Evolutionary conservation across 768 basidiomycete species (phyloP).

Genomic region (Paxillus involutus): DNA sequence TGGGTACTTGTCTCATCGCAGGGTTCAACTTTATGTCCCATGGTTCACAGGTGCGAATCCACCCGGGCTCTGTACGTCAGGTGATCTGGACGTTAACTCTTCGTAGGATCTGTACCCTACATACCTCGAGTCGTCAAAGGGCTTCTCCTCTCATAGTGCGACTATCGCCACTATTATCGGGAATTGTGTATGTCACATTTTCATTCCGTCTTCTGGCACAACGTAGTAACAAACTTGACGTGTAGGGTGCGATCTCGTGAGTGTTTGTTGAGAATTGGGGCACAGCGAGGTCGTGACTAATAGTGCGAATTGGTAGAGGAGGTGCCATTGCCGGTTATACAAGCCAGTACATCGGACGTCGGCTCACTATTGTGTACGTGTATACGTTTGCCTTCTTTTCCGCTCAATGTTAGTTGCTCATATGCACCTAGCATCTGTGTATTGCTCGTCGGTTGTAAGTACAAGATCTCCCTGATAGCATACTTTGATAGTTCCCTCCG

Average conservation of each 20-base stretch:
- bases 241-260: constrained; percentile 45
- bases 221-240: not conserved
- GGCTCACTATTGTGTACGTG: constrained; percentile 68
- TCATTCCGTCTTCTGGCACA: not conserved
- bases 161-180: constrained; percentile 83
- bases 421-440: constrained; percentile 18
- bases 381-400: not conserved
- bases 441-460: constrained; percentile 26
- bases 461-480: not conserved
- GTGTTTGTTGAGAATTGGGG: constrained; percentile 18
- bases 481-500: not conserved
- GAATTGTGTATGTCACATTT: constrained; percentile 48
- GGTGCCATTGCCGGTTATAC: constrained; percentile 70
- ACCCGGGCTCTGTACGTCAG: not conserved
- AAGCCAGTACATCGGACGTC: constrained; percentile 77
- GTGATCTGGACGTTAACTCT: not conserved
- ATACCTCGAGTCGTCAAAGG: constrained; percentile 64
- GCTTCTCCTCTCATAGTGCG: constrained; percentile 54
- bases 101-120: constrained; percentile 75
- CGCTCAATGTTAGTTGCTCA: no score
- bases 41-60: constrained; percentile 53
- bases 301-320: constrained; percentile 40
- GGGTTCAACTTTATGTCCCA: constrained; percentile 80
- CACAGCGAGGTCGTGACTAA: not conserved
- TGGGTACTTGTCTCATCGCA: constrained; percentile 13